These are phyloP conservation scores for Massariosphaeria phaeospora DNA, from an alignment of 495 filamentous ascomycete species.

Conservation along the genomic window DNA sequence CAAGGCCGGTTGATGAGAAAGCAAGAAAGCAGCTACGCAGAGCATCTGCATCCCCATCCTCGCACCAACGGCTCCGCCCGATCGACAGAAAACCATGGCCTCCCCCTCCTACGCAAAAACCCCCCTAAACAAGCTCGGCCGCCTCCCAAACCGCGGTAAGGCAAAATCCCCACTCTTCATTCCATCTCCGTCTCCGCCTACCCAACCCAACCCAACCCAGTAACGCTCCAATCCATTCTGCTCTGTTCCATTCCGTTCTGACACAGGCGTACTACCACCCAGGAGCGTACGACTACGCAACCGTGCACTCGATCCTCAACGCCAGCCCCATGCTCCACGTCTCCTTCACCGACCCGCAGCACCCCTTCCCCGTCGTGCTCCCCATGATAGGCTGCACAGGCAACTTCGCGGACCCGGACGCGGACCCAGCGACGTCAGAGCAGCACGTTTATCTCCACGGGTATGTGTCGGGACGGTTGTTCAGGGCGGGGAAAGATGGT, in stretches of 20 bases:
- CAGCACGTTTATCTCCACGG: constrained; percentile 83
- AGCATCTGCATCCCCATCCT: too few relatives aligned
- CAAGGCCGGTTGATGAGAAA: too few relatives aligned
- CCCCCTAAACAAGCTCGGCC: constrained; percentile 9
- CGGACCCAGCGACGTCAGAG: constrained; percentile 50
- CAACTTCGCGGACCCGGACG: constrained; percentile 52
- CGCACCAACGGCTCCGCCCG: too few relatives aligned
- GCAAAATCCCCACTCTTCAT: not conserved
- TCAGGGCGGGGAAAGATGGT: constrained; percentile 50
- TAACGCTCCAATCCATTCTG: too few relatives aligned
- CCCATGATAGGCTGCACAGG: constrained; percentile 87
- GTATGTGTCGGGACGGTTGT: constrained; percentile 73
- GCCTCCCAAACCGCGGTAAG: constrained; percentile 18
- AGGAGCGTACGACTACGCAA: constrained; percentile 60
- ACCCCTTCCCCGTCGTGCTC: constrained; percentile 67
- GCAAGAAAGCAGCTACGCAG: too few relatives aligned
- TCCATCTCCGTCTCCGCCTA: not conserved
- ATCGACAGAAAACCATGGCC: too few relatives aligned
- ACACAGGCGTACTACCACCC: not conserved
- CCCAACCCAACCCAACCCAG: too few relatives aligned
- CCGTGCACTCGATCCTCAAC: constrained; percentile 79
- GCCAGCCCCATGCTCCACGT: constrained; percentile 43
- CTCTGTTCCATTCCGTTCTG: not conserved
- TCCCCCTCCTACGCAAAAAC: constrained; percentile 7
- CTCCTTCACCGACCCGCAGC: constrained; percentile 57